Conservation (phyloP, 768 basidiomycete species). For the Astraeus odoratus region DNA sequence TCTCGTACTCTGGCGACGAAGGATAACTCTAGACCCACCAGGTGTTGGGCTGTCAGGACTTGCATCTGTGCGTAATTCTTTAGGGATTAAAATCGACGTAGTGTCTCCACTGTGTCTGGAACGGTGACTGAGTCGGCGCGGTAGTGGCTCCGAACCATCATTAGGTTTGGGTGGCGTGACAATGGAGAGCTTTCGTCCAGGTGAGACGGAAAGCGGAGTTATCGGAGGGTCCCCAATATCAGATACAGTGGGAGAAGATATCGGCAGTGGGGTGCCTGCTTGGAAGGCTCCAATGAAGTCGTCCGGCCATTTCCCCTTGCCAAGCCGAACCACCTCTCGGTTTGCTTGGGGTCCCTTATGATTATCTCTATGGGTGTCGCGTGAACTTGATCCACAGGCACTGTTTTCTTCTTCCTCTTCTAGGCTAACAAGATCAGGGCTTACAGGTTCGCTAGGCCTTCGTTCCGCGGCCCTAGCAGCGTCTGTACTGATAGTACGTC, state of each 20-base stretch:
- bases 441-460: conserved; percentile 54
- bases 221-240: conserved; percentile 18
- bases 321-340: conserved; percentile 43
- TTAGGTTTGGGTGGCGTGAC: conserved; percentile 38
- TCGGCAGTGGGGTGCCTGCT: conserved; percentile 21
- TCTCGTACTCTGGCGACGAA: conserved; percentile 56
- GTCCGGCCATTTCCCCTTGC: conserved; percentile 80
- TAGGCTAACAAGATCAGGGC: conserved; percentile 58
- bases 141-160: conserved; percentile 41
- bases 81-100: conserved; percentile 38
- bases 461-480: conserved; percentile 42
- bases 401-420: conserved; percentile 59
- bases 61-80: conserved; percentile 46
- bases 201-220: conserved; percentile 33
- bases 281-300: conserved; percentile 65
- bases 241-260: conserved; percentile 18
- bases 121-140: conserved; percentile 56
- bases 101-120: conserved; percentile 64
- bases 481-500: conserved; percentile 24
- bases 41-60: conserved; percentile 49
- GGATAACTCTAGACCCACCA: conserved; percentile 36
- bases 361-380: conserved; percentile 21
- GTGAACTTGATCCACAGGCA: conserved; percentile 43
- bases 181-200: conserved; percentile 52
- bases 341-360: conserved; percentile 16